phyloP scores from a whole-genome alignment of 768 basidiomycete species.

The Trametes cinnabarina region DNA sequence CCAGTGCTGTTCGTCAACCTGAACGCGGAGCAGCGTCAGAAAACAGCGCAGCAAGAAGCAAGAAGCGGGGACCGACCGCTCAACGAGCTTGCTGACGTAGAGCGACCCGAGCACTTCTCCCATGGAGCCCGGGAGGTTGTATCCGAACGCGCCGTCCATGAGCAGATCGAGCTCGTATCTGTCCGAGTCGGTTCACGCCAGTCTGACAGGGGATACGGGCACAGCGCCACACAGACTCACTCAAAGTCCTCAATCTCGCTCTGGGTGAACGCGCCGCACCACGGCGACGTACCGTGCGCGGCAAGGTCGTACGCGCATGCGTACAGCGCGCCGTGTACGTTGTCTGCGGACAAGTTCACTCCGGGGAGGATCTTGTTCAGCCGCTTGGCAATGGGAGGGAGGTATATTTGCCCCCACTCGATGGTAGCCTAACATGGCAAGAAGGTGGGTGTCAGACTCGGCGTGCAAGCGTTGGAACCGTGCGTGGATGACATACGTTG shows the following conservation, averaged over 20 bases:
- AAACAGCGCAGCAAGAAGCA: background rate
- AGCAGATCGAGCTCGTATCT: slow-evolving; percentile 40
- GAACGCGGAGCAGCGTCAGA: background rate
- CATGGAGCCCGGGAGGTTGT: slow-evolving; percentile 32
- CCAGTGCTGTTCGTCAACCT: slow-evolving; percentile 38
- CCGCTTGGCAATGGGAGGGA: slow-evolving; percentile 35
- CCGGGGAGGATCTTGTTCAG: slow-evolving; percentile 36
- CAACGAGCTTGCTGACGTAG: slow-evolving; percentile 39
- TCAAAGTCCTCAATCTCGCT: slow-evolving; percentile 37
- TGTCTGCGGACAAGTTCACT: slow-evolving; percentile 32
- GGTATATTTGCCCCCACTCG: slow-evolving; percentile 36
- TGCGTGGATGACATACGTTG: slow-evolving; percentile 18
- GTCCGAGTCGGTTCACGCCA: too few relatives aligned
- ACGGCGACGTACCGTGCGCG: slow-evolving; percentile 36
- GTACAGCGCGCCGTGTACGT: slow-evolving; percentile 41
- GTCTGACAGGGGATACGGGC: background rate
- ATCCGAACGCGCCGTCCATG: slow-evolving; percentile 39
- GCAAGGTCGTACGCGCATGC: slow-evolving; percentile 44
- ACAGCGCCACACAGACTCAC: background rate
- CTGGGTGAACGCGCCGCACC: slow-evolving; percentile 38
- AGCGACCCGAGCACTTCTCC: slow-evolving; percentile 40
- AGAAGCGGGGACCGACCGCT: slow-evolving; percentile 27
- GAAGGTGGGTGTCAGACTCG: too few relatives aligned
- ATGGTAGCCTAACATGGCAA: slow-evolving; percentile 27
- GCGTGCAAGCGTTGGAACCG: background rate